Conservation (phyloP, 257 asterid genomes). For the Jaltomata sinuosa region DNA sequence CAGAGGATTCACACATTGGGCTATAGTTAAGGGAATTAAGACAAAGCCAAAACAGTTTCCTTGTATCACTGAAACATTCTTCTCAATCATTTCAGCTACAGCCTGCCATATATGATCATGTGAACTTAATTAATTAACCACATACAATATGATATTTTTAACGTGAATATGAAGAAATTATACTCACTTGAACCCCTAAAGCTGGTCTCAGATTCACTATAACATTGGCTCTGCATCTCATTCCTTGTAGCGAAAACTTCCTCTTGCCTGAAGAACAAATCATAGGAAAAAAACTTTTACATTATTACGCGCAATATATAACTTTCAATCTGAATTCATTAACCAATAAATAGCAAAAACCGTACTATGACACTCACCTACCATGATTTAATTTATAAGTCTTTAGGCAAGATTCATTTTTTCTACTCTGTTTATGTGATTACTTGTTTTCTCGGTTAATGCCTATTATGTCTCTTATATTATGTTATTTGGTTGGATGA, state of each 20-base stretch:
- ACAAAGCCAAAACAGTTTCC: neutral
- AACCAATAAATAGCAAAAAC: neutral
- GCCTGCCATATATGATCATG: neutral
- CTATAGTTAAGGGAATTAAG: neutral
- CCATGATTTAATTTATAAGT: neutral
- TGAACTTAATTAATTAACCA: neutral
- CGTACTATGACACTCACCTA: neutral
- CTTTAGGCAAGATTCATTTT: neutral
- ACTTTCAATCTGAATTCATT: neutral
- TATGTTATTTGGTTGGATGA: neutral
- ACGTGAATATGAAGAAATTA: neutral
- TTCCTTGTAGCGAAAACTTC: neutral
- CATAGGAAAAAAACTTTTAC: neutral
- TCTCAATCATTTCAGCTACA: neutral
- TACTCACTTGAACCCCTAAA: neutral
- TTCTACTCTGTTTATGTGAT: neutral
- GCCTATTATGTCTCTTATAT: neutral
- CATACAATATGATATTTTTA: neutral
- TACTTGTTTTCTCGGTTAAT: neutral
- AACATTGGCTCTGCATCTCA: neutral
- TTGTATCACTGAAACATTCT: neutral
- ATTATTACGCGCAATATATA: neutral
- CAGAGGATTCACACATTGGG: neutral
- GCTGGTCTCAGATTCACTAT: neutral
- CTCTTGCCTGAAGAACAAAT: neutral